Conservation (phyloP, 2,329 filamentous ascomycete species). For the Bipolaris gigantea region DNA sequence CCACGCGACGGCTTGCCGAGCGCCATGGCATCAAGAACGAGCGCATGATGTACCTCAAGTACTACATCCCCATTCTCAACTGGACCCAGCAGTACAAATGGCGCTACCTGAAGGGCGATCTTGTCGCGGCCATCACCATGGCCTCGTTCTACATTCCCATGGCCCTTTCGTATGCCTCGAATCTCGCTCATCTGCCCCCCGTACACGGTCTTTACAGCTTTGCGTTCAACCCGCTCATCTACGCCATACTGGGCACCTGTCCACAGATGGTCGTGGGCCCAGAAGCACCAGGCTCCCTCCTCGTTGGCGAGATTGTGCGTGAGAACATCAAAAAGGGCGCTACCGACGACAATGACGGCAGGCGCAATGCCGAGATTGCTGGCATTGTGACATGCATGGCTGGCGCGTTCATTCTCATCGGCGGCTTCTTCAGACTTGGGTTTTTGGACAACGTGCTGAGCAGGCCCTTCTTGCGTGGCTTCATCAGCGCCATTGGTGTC, state of each 20-base stretch:
- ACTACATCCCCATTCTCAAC: slow-evolving; percentile 88
- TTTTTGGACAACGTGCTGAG: slow-evolving; percentile 95
- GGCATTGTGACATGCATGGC: slow-evolving; percentile 87
- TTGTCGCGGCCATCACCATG: slow-evolving; percentile 88
- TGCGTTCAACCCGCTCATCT: slow-evolving; percentile 87
- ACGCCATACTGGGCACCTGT: slow-evolving; percentile 87
- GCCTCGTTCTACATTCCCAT: slow-evolving; percentile 99
- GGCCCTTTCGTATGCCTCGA: slow-evolving; percentile 89
- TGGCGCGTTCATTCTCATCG: slow-evolving; percentile 83
- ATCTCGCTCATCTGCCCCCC: slow-evolving; percentile 87
- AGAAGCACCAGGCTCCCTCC: slow-evolving; percentile 87
- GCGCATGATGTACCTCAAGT: slow-evolving; percentile 77
- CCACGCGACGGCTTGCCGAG: slow-evolving; percentile 71
- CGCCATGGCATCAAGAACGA: slow-evolving; percentile 74
- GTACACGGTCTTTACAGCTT: slow-evolving; percentile 95
- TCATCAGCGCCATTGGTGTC: slow-evolving; percentile 95
- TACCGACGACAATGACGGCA: slow-evolving; percentile 66
- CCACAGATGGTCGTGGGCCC: slow-evolving; percentile 93
- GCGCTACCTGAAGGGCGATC: slow-evolving; percentile 80
- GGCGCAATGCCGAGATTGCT: slow-evolving; percentile 77
- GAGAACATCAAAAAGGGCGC: slow-evolving; percentile 70
- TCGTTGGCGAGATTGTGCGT: slow-evolving; percentile 85
- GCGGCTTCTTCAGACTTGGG: slow-evolving; percentile 80
- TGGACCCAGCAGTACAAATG: slow-evolving; percentile 88
- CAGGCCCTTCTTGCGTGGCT: slow-evolving; percentile 86